Percentiles rank a stretch among this genome's conserved stretches.
These are phyloP conservation scores for Penicillium herquei DNA, from an alignment of 495 filamentous ascomycete genomes.

Conservation along the genomic window DNA sequence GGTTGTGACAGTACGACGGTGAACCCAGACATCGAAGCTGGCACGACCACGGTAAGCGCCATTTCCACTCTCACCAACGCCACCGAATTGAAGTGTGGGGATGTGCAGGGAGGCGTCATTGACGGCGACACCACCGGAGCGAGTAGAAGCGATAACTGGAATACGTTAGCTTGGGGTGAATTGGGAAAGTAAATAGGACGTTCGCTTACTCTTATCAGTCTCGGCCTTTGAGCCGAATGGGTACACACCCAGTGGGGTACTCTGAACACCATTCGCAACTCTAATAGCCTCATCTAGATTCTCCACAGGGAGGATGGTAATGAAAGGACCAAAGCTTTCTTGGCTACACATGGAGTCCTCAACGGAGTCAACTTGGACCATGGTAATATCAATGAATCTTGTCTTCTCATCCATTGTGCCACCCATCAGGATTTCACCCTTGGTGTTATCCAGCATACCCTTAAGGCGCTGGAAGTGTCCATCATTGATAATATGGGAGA, in stretches of 20 bases:
- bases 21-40: conserved; percentile 81
- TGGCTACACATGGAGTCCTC: conserved; percentile 75
- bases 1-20: conserved; percentile 70
- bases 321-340: conserved; percentile 89
- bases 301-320: conserved; percentile 72
- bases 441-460: conserved; percentile 76
- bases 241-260: conserved; percentile 78
- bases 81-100: conserved; percentile 80
- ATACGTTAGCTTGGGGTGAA: conserved; percentile 11
- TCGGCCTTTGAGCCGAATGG: conserved; percentile 79
- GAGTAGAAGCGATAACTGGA: conserved; percentile 59
- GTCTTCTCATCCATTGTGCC: conserved; percentile 76
- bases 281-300: conserved; percentile 77
- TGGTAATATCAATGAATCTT: conserved; percentile 81
- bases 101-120: conserved; percentile 88
- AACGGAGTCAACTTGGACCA: conserved; percentile 70
- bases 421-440: conserved; percentile 82
- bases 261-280: conserved; percentile 71
- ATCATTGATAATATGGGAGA: conserved; percentile 74
- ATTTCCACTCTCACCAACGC: conserved; percentile 80
- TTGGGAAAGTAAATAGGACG: background rate
- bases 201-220: conserved; percentile 58
- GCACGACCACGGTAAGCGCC: conserved; percentile 82
- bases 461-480: conserved; percentile 80
- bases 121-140: conserved; percentile 74